Evolutionary conservation across 345 rosid species (phyloP), one percentile per base, ranked within the genome.

Genomic region (Euclidium syriacum): DNA sequence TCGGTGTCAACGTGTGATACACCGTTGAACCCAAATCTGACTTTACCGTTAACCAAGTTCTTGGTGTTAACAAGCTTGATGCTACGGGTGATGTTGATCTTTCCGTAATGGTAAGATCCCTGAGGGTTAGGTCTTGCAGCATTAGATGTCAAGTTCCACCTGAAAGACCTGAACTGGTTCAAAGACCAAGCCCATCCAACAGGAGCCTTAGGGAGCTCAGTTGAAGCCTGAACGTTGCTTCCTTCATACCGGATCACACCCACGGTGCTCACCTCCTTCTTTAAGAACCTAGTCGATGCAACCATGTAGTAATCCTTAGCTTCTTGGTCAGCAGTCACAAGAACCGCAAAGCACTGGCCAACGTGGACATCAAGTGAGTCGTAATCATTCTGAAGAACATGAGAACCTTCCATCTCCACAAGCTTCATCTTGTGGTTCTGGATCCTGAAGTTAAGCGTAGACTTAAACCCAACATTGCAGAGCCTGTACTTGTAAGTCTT

Each of bases 101-200:
- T 67, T 38, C 88, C 91, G 16, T 85, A 85, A 47, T 81, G 88
- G 79, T 79, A 85, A 0, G 91, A 85, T 1, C 88, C 91, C 12
- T 85, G 90, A 0, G 90, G 90, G 64, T 85, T 85, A 12, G 90
- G 90, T 58, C 90, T 80, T 42, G 90, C 87, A 7, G 90, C 88
- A 29, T 78, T 77, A 33, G 88, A 76, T 0, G 91, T 85, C 9
- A 85, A 69, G 74, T 85, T 85, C 91, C 91, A 85, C 9, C 88
- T 72, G 80, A 77, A 79, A 10, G 88, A 61, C 8, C 92, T 78
- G 60, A 78, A 83, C 68, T 86, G 87, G 40, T 86, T 83, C 52
- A 83, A 68, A 12, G 92, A 83, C 87, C 89, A 86, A 10, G 77
- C 82, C 86, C 86, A 83, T 2, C 87, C 83, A 18, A 71, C 76